These are phyloP conservation scores for Phaffia rhodozyma DNA, from an alignment of 1,284 basidiomycete genomes.

Conservation along the genomic window DNA sequence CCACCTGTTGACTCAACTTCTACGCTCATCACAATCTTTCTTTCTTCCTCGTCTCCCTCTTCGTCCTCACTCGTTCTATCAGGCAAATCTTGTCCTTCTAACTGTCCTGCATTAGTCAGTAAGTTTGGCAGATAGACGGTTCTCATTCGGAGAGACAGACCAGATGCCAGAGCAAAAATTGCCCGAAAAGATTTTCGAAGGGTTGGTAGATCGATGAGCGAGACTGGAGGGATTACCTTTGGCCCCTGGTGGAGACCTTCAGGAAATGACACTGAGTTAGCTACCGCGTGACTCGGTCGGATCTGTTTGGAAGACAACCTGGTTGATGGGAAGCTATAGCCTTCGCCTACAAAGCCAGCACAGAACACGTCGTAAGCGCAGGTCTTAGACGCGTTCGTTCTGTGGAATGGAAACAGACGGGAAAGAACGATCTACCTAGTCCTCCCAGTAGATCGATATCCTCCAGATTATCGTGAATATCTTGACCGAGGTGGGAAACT, in stretches of 20 bases:
- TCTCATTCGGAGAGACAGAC: slow-evolving; percentile 74
- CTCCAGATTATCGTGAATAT: slow-evolving; percentile 43
- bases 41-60: slow-evolving; percentile 62
- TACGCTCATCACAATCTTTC: slow-evolving; percentile 70
- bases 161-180: slow-evolving; percentile 59
- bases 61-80: slow-evolving; percentile 31
- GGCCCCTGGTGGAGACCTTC: slow-evolving; percentile 20
- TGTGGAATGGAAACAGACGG: slow-evolving; percentile 23
- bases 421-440: slow-evolving; percentile 37
- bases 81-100: slow-evolving; percentile 15
- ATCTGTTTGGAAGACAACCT: slow-evolving; percentile 6
- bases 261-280: slow-evolving; percentile 9
- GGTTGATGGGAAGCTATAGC: slow-evolving; percentile 15
- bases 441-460: slow-evolving; percentile 70
- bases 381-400: not conserved
- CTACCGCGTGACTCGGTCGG: slow-evolving; percentile 19
- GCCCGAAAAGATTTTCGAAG: slow-evolving; percentile 75
- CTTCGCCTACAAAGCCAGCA: slow-evolving; percentile 17
- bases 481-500: slow-evolving; percentile 15
- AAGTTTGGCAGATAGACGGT: slow-evolving; percentile 76
- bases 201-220: slow-evolving; percentile 36
- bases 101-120: slow-evolving; percentile 39
- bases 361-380: not conserved
- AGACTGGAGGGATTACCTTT: slow-evolving; percentile 14
- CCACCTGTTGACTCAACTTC: slow-evolving; percentile 61